A percentile compares a stretch with the other conserved stretches of the same genome.
Evolutionary conservation across 2,329 filamentous ascomycete species (phyloP).

Genomic region (Lachnellula occidentalis): DNA sequence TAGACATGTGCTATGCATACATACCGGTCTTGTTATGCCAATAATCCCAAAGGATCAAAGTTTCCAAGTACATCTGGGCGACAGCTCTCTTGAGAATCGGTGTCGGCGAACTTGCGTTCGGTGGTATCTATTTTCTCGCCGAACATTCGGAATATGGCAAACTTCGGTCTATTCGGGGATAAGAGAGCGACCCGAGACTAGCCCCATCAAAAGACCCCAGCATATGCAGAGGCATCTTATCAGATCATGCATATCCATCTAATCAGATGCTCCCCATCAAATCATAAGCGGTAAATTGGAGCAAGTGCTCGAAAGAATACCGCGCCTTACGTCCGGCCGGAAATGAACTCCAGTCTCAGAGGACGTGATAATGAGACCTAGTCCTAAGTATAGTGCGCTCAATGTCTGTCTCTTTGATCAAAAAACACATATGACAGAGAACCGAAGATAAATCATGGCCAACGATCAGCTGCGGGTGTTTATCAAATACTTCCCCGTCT

Average conservation of each 20-base stretch:
- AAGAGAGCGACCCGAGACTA: neutral
- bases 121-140: too few species aligned
- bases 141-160: too few species aligned
- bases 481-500: conserved; percentile 3
- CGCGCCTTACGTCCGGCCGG: neutral
- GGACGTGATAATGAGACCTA: neutral
- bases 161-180: neutral
- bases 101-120: too few species aligned
- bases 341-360: neutral
- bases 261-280: neutral
- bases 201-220: neutral
- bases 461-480: neutral
- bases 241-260: conserved; percentile 3
- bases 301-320: neutral
- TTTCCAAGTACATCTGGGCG: too few species aligned
- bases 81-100: too few species aligned
- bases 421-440: too few species aligned
- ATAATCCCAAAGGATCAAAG: too few species aligned
- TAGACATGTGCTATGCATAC: too few species aligned
- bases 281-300: neutral
- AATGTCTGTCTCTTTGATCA: neutral
- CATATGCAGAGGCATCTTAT: neutral
- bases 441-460: neutral
- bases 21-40: too few species aligned
- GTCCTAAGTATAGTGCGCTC: neutral